Base-by-base conservation (phyloP, 495 filamentous ascomycete species). In the Glonium stellatum region DNA sequence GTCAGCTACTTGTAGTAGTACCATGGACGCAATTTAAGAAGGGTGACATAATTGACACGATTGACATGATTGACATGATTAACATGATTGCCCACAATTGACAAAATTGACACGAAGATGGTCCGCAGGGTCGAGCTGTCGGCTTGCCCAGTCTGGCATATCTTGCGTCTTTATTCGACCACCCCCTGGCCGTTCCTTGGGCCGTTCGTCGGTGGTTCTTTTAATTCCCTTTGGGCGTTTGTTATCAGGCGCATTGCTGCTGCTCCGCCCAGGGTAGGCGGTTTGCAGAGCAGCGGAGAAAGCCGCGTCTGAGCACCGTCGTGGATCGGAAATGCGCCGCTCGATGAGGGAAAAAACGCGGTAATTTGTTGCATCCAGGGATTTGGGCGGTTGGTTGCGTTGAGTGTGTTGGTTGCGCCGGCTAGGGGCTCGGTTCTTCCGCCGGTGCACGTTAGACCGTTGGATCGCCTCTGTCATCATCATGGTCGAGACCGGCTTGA, bases 341-440 rank as follows among this genome's bases (percentile, higher is more conserved):
- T 44, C 48, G 18, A 8, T 25, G 48, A 22, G 11, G 37, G 55
- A 34, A 52, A 57, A 59, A 62, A 62, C 55, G 46, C 55, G 59
- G 59, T 59, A 62, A 59, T 66, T 62, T 56, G n/a, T 31, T 31
- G 27, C 6, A 31, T 31, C 6, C 6, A 31, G 27, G 27, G 6
- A 31, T 31, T 31, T 31, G 61, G 25, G 44, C 56, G 48, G 37
- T 58, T 54, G 39, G 55, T 36, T 51, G 47, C 21, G 23, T 50
- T n/a, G n/a, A n/a, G n/a, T 21, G 22, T 11, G n/a, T 25, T 55
- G n/a, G 62, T 36, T 58, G 49, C 47, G 63, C 59, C 59, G 63
- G 63, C 63, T 59, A 50, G 59, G 59, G 52, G 22, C 41, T 66
- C 63, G 63, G 59, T 55, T 62, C 39, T 44, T 31, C 6, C 13